These are phyloP conservation scores for Clonostachys chloroleuca DNA, from an alignment of 2,329 filamentous ascomycete species.

Conservation along the genomic window DNA sequence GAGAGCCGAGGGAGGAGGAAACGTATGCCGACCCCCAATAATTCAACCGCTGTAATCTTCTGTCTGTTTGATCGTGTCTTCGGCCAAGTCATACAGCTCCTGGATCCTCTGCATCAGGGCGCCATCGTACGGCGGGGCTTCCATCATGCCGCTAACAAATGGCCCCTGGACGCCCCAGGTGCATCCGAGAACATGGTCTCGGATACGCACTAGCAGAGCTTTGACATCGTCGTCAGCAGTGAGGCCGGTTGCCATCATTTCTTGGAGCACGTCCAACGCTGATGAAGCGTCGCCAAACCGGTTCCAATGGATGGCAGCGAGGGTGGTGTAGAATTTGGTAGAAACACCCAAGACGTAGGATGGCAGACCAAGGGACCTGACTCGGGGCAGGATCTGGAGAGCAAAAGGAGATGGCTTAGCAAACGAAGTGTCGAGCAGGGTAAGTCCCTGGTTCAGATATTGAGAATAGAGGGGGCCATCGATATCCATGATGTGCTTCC, in stretches of 20 bases:
- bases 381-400: constrained; percentile 58
- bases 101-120: constrained; percentile 14
- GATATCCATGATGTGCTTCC: constrained; percentile 42
- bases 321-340: constrained; percentile 64
- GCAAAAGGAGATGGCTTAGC: constrained; percentile 51
- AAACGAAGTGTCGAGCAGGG: constrained; percentile 54
- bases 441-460: constrained; percentile 53
- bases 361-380: constrained; percentile 63
- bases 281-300: constrained; percentile 52
- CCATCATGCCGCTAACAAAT: constrained; percentile 31
- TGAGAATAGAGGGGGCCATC: constrained; percentile 63
- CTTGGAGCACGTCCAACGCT: constrained; percentile 52
- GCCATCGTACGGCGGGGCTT: constrained; percentile 25
- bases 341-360: constrained; percentile 70
- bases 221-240: constrained; percentile 40
- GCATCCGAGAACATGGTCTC: constrained; percentile 23
- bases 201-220: constrained; percentile 19
- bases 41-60: no score
- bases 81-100: no score
- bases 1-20: no score
- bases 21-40: no score
- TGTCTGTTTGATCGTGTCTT: no score
- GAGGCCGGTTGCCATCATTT: constrained; percentile 63
- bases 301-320: constrained; percentile 58
- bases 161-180: constrained; percentile 27